Base-by-base conservation (phyloP, 75 land plant genomes). In the Sequoiadendron giganteum region DNA sequence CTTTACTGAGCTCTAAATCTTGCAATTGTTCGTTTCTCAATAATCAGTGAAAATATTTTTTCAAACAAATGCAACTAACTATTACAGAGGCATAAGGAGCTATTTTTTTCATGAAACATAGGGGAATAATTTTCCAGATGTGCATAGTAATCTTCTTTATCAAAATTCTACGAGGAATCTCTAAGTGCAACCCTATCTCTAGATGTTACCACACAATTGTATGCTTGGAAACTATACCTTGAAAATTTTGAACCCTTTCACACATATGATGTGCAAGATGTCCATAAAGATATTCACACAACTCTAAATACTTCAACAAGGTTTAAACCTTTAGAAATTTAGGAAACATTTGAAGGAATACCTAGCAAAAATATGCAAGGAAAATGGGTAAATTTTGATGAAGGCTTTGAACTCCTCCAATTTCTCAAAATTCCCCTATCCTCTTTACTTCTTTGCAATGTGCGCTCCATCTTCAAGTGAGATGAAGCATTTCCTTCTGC, bases 31-130 rank as follows among this genome's bases (percentile, higher is more conserved):
- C 43, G 58, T 87, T 95, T 36, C 87, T 96, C 80, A 98, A 90
- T 84, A 98, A 91, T 21, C 94, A 89, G 19, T 97, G 99, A 93
- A 93, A 96, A 87, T 95, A 88, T 89, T 89, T 89, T 90, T 98
- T 98, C 99, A 98, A 98, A 72, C 96, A 98, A 91, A 98, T 96
- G 86, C 98, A 98, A 88, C 96, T 98, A 42, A 97, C 99, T 52
- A 98, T 94, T 21, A 94, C 95, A 90, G 99, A 95, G 78, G 99
- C 93, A 92, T 94, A 96, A 86, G 98, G 98, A 49, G 98, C 99
- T 87, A 98, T 92, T 52, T 85, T 85, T 96, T 90, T 96, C 92
- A 91, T 95, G 96, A 83, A 98, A 98, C 80, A 94, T 80, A 10
- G 99, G 91, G 19, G 80, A 86, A 88, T 96, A 98, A 49, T 94